These are phyloP conservation scores for Plasmodium vinckei DNA, from an alignment of 169 alveolate genomes.

Conservation along the genomic window DNA sequence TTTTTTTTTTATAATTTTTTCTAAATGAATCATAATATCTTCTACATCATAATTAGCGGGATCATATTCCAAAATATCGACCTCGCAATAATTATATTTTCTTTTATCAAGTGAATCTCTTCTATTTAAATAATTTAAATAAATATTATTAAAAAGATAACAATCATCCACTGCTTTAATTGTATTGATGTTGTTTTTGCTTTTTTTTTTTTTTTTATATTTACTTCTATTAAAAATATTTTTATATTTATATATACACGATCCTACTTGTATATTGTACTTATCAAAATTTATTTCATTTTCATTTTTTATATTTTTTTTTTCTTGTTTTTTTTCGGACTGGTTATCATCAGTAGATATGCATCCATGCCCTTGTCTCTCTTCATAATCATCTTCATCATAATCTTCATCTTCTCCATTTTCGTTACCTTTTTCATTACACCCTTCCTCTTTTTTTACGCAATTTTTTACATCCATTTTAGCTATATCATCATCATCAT, in stretches of 20 bases:
- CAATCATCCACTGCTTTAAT: constrained; percentile 37
- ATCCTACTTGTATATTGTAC: constrained; percentile 2
- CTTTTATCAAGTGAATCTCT: constrained; percentile 10
- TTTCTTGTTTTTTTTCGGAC: constrained; percentile 6
- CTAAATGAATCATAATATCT: constrained; percentile 22
- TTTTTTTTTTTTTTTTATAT: constrained; percentile 6
- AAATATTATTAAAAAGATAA: constrained; percentile 2
- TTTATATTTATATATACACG: constrained; percentile 15
- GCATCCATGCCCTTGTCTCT: neutral
- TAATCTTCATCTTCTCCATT: neutral
- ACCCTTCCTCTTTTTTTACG: neutral
- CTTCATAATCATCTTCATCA: neutral
- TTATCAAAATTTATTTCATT: neutral
- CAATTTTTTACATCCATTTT: neutral
- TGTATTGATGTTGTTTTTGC: neutral
- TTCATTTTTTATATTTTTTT: neutral
- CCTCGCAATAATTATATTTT: constrained; percentile 46
- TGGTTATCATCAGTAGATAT: neutral
- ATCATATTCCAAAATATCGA: constrained; percentile 35
- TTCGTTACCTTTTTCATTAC: neutral
- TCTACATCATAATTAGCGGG: constrained; percentile 29
- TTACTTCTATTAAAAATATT: constrained; percentile 22
- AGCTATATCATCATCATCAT: neutral
- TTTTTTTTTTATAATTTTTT: constrained; percentile 14
- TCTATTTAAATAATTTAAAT: constrained; percentile 11